phyloP scores from a whole-genome alignment of 2,329 filamentous ascomycete genomes.

The Diaporthe ilicicola region DNA sequence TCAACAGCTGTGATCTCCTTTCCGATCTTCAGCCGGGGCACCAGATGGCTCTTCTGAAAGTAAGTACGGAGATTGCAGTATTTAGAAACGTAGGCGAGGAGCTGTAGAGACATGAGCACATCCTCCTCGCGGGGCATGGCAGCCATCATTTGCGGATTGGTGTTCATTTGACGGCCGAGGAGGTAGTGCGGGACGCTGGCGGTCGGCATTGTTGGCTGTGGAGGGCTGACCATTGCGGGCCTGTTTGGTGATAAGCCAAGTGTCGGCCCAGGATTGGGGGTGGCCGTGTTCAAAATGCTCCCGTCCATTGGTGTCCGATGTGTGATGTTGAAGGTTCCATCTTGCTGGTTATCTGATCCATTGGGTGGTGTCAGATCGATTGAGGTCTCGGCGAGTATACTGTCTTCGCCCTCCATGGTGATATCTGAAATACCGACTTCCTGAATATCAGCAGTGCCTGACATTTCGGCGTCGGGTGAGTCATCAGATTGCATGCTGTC shows the following conservation, averaged over 20 bases:
- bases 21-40: constrained; percentile 90
- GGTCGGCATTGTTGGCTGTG: constrained; percentile 76
- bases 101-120: constrained; percentile 95
- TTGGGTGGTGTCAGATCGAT: constrained; percentile 80
- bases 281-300: constrained; percentile 80
- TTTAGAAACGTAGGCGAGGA: constrained; percentile 97
- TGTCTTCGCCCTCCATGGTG: constrained; percentile 79
- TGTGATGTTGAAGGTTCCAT: constrained; percentile 92
- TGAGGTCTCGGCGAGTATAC: constrained; percentile 78
- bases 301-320: constrained; percentile 86
- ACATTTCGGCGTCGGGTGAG: constrained; percentile 78
- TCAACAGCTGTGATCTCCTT: constrained; percentile 85
- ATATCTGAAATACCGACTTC: constrained; percentile 87
- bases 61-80: constrained; percentile 96
- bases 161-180: constrained; percentile 75
- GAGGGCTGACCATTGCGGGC: constrained; percentile 73
- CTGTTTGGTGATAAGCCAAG: constrained; percentile 80
- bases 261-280: constrained; percentile 70
- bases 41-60: constrained; percentile 93
- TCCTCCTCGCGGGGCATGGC: constrained; percentile 97
- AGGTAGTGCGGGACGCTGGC: constrained; percentile 82
- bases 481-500: constrained; percentile 86
- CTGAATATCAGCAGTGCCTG: constrained; percentile 82
- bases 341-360: constrained; percentile 84
- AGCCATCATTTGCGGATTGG: constrained; percentile 79